Percentiles rank a stretch among this genome's conserved stretches.
Evolutionary conservation across 305 asterid species (phyloP).

Genomic region (Solanum aculeatissimum): DNA sequence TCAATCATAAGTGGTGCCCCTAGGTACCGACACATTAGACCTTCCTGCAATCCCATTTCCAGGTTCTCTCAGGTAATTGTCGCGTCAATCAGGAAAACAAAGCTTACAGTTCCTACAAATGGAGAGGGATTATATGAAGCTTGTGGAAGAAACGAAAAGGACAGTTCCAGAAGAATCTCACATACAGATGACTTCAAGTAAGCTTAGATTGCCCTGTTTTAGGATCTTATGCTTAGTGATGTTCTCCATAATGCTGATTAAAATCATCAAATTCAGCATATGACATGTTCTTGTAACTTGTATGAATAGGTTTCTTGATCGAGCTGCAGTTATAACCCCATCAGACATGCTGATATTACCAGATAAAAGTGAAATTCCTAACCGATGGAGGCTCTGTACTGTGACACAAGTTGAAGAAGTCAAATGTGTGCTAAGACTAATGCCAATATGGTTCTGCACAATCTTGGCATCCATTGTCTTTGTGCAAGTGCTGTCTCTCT

Average conservation of each 20-base stretch:
- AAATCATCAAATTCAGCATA: background rate
- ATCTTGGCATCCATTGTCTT: conserved; percentile 62
- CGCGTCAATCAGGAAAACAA: conserved; percentile 47
- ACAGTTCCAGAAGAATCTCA: conserved; percentile 25
- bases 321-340: conserved; percentile 51
- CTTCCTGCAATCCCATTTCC: conserved; percentile 56
- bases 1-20: conserved; percentile 47
- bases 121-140: conserved; percentile 55
- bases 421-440: conserved; percentile 53
- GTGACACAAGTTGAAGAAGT: conserved; percentile 83
- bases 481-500: conserved; percentile 73
- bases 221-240: background rate
- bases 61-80: conserved; percentile 59
- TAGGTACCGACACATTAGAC: conserved; percentile 46
- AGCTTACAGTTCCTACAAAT: conserved; percentile 25
- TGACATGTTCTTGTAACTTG: background rate
- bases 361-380: conserved; percentile 35
- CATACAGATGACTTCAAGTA: conserved; percentile 65
- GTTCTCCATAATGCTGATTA: background rate
- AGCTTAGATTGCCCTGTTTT: conserved; percentile 3
- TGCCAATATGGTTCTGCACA: conserved; percentile 88
- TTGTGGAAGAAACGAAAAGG: conserved; percentile 25
- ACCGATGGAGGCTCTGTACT: conserved; percentile 67
- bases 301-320: conserved; percentile 54
- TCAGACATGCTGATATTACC: conserved; percentile 31